Base-by-base conservation (phyloP, 495 filamentous ascomycete species). In the Penicillium argentinense region DNA sequence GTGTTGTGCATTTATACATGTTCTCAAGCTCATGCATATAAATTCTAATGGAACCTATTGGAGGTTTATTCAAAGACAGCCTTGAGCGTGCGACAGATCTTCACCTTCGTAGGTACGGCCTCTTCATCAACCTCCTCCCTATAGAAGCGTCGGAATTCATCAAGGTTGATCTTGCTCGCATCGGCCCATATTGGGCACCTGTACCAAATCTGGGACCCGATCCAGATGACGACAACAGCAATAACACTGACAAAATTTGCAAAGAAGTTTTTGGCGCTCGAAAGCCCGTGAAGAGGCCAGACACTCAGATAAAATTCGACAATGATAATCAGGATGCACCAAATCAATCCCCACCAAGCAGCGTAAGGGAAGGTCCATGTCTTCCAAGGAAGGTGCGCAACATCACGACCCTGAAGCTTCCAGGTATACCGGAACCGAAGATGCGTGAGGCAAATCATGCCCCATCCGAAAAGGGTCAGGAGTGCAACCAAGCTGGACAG, bases 371-470 rank as follows among this genome's bases (percentile, higher is more conserved):
- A 64, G 12, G 43, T 67, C 68, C 55, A 71, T 50, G 58, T 62
- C 60, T 48, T 71, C 73, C 83, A 91, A 2, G 87, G 85, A 19
- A 91, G 75, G 60, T 90, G 84, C 17, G 84, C 77, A 0, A 84
- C 49, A n/a, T 60, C 57, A 29, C 77, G 77, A 17, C 81, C 86
- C 16, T 87, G 81, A 33, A 67, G 53, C 11, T 66, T 71, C 86
- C 85, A 90, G 12, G 81, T 83, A 19, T 49, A 53, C 19, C 84
- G 81, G 71, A 86, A 86, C 5, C 73, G 74, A 42, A 80, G 68
- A 42, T 82, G 78, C 1, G 78, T 68, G 16, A 81, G 51, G 52
- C 72, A 80, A 50, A 83, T 82, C 24, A 62, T 71, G 9, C 71
- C 77, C 74, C 77, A 82, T 3, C 73, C 75, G 54, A 82, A 81